phyloP scores from a whole-genome alignment of 2,329 filamentous ascomycete genomes.

The Nothopassalora personata region DNA sequence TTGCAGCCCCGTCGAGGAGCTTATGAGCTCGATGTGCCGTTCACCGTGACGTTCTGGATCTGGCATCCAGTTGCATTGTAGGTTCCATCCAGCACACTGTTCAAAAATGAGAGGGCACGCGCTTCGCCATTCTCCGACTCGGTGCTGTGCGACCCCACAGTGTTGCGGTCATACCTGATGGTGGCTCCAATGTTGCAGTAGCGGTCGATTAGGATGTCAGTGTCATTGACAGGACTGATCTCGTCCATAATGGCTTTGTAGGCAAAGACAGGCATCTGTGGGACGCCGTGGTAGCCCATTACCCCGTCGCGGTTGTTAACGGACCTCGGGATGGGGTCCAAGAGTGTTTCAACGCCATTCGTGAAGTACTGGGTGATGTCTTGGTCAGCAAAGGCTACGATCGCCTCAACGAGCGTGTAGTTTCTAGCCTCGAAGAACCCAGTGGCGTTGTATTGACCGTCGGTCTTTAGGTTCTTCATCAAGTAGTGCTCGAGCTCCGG shows the following conservation, averaged over 20 bases:
- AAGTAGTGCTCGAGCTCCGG: slow-evolving; percentile 30
- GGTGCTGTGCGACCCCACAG: slow-evolving; percentile 39
- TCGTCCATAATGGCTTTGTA: slow-evolving; percentile 50
- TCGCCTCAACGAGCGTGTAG: slow-evolving; percentile 25
- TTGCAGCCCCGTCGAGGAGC: too few relatives aligned
- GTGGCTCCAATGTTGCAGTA: slow-evolving; percentile 41
- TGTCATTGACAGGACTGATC: slow-evolving; percentile 40
- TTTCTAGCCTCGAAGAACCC: slow-evolving; percentile 30
- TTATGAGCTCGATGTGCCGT: background rate
- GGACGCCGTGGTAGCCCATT: slow-evolving; percentile 40
- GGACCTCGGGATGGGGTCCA: slow-evolving; percentile 21
- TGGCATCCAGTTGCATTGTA: slow-evolving; percentile 26
- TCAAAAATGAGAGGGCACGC: slow-evolving; percentile 29
- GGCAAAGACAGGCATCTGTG: slow-evolving; percentile 45
- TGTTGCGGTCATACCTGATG: slow-evolving; percentile 44
- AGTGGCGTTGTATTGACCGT: slow-evolving; percentile 33
- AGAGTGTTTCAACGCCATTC: slow-evolving; percentile 27
- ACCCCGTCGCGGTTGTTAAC: slow-evolving; percentile 30
- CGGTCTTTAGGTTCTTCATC: slow-evolving; percentile 23
- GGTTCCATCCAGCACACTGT: slow-evolving; percentile 19
- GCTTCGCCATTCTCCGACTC: slow-evolving; percentile 33
- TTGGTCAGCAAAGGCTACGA: slow-evolving; percentile 29
- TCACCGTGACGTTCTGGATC: slow-evolving; percentile 25
- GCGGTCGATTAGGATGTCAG: slow-evolving; percentile 39
- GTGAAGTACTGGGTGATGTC: slow-evolving; percentile 42